Evolutionary conservation across 2,329 filamentous ascomycete genomes (phyloP).

Genomic region (Verticillium nonalfalfae): DNA sequence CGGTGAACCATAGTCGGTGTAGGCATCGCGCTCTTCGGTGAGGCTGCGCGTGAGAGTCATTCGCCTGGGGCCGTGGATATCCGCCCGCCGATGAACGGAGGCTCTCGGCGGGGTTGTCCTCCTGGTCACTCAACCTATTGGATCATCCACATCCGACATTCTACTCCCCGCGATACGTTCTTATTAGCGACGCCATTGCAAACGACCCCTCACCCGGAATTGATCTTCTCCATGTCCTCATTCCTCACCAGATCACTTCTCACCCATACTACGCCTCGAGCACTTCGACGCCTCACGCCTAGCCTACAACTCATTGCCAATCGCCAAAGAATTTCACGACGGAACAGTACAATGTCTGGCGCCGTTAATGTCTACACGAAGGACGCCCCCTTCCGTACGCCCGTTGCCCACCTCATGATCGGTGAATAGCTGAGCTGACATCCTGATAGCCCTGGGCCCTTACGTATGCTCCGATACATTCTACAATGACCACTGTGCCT

Average conservation of each 20-base stretch:
- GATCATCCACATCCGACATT: not conserved
- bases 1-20: not conserved
- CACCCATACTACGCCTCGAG: constrained; percentile 1
- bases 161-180: not conserved
- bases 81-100: not conserved
- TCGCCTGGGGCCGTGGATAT: not conserved
- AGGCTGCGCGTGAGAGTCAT: not conserved
- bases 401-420: not conserved
- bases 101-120: not conserved
- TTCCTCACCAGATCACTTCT: constrained; percentile 9
- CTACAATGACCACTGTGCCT: not conserved
- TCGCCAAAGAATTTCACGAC: not conserved
- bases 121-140: not conserved
- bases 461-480: constrained; percentile 41
- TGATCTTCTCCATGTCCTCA: constrained; percentile 7
- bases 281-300: not conserved
- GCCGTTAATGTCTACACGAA: constrained; percentile 47
- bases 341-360: constrained; percentile 13
- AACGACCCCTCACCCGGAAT: not conserved
- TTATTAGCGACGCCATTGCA: not conserved
- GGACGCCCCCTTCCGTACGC: constrained; percentile 53
- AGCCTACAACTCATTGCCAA: constrained; percentile 1
- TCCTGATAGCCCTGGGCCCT: constrained; percentile 48
- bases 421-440: constrained; percentile 6
- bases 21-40: not conserved